Conservation (phyloP, 169 alveolate genomes). For the Babesia caballi region DNA sequence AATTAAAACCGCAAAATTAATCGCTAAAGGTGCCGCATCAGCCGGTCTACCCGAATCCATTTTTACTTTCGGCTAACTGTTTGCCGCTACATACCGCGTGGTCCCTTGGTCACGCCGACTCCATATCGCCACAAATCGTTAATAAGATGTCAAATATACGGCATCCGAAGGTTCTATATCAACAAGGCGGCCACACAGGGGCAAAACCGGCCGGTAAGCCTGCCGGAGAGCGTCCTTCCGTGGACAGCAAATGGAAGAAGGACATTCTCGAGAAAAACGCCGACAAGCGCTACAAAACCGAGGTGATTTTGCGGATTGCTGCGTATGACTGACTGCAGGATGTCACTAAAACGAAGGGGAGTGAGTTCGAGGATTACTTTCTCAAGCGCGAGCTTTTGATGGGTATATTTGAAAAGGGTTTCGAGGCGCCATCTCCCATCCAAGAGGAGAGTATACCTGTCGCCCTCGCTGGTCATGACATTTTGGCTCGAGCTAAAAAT, state of each 20-base stretch:
- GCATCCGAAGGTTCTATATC: too few relatives aligned
- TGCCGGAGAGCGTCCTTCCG: constrained; percentile 12
- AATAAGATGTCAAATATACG: too few relatives aligned
- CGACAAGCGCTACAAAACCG: constrained; percentile 60
- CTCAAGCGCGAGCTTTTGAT: constrained; percentile 90
- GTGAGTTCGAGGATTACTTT: constrained; percentile 96
- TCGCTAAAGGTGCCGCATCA: too few relatives aligned
- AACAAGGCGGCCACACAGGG: not conserved
- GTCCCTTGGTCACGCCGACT: too few relatives aligned
- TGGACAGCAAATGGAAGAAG: constrained; percentile 63
- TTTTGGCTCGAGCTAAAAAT: constrained; percentile 98
- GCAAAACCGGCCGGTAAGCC: not conserved
- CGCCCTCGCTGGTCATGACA: constrained; percentile 93
- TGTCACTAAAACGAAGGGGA: constrained; percentile 97
- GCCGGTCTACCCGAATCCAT: too few relatives aligned
- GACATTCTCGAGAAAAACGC: constrained; percentile 63
- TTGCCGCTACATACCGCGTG: too few relatives aligned
- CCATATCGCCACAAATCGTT: not conserved
- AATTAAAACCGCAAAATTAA: too few relatives aligned
- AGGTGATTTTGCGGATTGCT: constrained; percentile 47
- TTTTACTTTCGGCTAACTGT: too few relatives aligned
- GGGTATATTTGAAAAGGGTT: constrained; percentile 98
- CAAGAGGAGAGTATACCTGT: constrained; percentile 98
- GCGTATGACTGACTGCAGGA: constrained; percentile 80
- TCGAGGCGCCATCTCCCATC: constrained; percentile 97